A percentile compares a stretch with the other conserved stretches of the same genome.
phyloP scores from a whole-genome alignment of 169 alveolate genomes.

The Plasmodium ovale region DNA sequence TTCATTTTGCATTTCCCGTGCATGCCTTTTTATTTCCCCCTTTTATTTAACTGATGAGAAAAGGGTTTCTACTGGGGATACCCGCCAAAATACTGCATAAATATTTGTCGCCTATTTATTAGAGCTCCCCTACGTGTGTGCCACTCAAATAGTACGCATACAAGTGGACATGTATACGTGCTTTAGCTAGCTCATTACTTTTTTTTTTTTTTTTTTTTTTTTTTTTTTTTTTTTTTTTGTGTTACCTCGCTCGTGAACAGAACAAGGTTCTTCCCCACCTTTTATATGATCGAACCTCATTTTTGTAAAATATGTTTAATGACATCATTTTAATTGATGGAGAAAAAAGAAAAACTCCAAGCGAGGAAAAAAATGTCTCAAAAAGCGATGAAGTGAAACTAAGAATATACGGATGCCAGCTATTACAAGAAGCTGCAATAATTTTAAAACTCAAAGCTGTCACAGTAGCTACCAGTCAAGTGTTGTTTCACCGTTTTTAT shows the following conservation, averaged over 20 bases:
- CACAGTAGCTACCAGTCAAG: slow-evolving; percentile 90
- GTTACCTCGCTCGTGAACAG: not conserved
- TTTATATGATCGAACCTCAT: too few species aligned
- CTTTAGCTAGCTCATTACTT: too few species aligned
- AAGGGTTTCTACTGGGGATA: too few species aligned
- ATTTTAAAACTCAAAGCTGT: slow-evolving; percentile 89
- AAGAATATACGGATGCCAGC: slow-evolving; percentile 75
- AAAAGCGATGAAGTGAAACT: slow-evolving; percentile 59
- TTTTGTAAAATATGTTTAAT: slow-evolving; percentile 48
- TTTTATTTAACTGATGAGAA: too few species aligned
- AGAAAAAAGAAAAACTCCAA: slow-evolving; percentile 59
- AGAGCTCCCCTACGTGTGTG: too few species aligned
- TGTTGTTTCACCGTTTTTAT: slow-evolving; percentile 92
- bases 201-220: too few species aligned
- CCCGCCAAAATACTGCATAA: too few species aligned
- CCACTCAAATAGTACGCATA: too few species aligned
- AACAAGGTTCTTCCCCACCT: not conserved
- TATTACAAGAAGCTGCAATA: slow-evolving; percentile 90
- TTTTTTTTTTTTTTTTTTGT: slow-evolving; percentile 14
- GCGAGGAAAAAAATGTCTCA: slow-evolving; percentile 63
- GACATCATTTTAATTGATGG: slow-evolving; percentile 57
- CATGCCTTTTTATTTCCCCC: too few species aligned
- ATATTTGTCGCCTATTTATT: too few species aligned
- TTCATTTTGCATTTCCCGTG: too few species aligned
- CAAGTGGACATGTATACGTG: not conserved